Evolutionary conservation across 2,329 filamentous ascomycete genomes (phyloP).

Genomic region (Geosmithia putterillii): DNA sequence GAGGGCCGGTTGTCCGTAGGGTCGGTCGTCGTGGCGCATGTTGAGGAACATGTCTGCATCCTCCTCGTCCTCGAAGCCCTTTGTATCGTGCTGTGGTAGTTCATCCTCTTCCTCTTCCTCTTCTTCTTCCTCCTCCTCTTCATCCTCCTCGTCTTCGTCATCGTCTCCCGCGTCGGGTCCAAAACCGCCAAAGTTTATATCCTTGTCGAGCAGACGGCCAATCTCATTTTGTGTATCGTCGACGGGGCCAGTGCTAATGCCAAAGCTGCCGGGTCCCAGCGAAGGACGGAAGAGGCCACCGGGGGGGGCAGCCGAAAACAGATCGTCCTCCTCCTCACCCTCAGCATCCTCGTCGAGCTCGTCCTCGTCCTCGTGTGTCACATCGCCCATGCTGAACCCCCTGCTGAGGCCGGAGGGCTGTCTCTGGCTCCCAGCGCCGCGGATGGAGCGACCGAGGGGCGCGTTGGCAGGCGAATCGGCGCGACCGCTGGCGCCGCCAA

Average conservation of each 20-base stretch:
- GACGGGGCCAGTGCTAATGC: constrained; percentile 6
- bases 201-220: constrained; percentile 19
- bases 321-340: constrained; percentile 20
- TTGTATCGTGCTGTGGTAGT: constrained; percentile 21
- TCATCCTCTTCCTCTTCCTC: constrained; percentile 20
- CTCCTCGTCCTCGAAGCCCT: constrained; percentile 15
- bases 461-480: constrained; percentile 16
- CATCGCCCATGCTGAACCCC: constrained; percentile 18
- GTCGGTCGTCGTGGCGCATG: constrained; percentile 28
- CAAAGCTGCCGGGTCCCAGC: constrained; percentile 5
- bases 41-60: constrained; percentile 35
- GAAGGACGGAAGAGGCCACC: constrained; percentile 19
- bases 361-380: constrained; percentile 10
- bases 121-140: constrained; percentile 18
- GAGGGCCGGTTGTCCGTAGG: constrained; percentile 23
- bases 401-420: constrained; percentile 40
- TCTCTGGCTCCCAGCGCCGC: constrained; percentile 17
- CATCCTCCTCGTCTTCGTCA: constrained; percentile 23
- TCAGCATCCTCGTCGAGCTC: constrained; percentile 17
- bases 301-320: constrained; percentile 8
- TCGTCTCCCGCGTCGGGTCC: constrained; percentile 24
- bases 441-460: constrained; percentile 36
- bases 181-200: constrained; percentile 21
- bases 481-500: constrained; percentile 18
- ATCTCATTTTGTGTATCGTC: constrained; percentile 19